Evolutionary conservation across 768 basidiomycete genomes (phyloP).

Genomic region (Podaxis sp.): DNA sequence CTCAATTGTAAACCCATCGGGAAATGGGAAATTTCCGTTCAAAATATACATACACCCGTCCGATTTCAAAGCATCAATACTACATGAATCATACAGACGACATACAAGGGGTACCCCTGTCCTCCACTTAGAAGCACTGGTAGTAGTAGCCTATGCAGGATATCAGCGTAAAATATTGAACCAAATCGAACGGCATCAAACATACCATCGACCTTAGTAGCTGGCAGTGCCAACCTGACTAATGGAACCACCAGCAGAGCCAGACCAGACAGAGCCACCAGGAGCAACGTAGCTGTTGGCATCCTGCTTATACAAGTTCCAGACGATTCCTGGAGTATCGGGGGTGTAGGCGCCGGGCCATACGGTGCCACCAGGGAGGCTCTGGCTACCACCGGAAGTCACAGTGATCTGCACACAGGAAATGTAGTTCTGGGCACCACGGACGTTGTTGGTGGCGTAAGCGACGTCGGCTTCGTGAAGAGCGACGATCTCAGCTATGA

Average conservation of each 20-base stretch:
- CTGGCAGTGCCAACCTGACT: constrained; percentile 22
- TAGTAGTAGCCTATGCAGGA: constrained; percentile 12
- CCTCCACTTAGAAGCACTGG: constrained; percentile 4
- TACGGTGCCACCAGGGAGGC: constrained; percentile 27
- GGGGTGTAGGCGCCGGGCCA: constrained; percentile 33
- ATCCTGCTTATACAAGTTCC: constrained; percentile 28
- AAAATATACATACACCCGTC: background rate
- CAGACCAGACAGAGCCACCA: constrained; percentile 32
- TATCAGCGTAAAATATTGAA: background rate
- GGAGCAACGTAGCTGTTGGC: constrained; percentile 29
- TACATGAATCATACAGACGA: background rate
- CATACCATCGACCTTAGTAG: constrained; percentile 12
- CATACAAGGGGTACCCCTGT: background rate
- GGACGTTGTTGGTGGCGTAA: constrained; percentile 29
- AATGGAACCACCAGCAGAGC: constrained; percentile 27
- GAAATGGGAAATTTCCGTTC: background rate
- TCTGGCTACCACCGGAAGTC: constrained; percentile 27
- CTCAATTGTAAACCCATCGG: background rate
- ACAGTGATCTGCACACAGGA: constrained; percentile 48
- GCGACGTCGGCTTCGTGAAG: constrained; percentile 33
- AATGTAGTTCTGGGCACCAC: constrained; percentile 51
- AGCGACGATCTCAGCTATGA: constrained; percentile 33
- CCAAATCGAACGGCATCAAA: background rate
- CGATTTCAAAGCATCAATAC: background rate
- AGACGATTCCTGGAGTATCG: constrained; percentile 33